A percentile compares a stretch with the other conserved stretches of the same genome.
Evolutionary conservation across 129 eudicot genomes (phyloP).

Genomic region (Tagetes patula): DNA sequence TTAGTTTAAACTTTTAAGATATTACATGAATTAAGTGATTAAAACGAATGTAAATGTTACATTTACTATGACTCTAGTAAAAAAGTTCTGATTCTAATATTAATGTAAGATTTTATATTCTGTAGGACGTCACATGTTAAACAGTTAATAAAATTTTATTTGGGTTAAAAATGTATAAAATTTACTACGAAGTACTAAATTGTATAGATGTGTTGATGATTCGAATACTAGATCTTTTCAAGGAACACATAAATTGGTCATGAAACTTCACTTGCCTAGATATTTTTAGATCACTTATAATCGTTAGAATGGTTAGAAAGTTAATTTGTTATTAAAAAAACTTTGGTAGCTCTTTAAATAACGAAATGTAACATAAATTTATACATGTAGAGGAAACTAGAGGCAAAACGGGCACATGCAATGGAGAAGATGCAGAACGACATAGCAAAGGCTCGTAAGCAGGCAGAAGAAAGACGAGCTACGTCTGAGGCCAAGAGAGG

Average conservation of each 20-base stretch:
- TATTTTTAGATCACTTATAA: neutral
- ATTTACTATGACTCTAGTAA: too few species aligned
- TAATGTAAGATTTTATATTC: too few species aligned
- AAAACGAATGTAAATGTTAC: too few species aligned
- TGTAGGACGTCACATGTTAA: too few species aligned
- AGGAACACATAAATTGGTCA: neutral
- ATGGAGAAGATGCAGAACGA: constrained; percentile 87
- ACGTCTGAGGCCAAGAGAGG: constrained; percentile 88
- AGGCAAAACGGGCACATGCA: constrained; percentile 90
- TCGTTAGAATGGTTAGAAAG: neutral
- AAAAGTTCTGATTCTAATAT: too few species aligned
- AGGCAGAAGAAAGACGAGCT: constrained; percentile 90
- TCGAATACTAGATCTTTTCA: neutral
- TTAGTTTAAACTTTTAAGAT: too few species aligned
- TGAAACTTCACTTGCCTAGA: neutral
- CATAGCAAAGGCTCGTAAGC: constrained; percentile 79
- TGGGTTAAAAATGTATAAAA: neutral
- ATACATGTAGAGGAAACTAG: constrained; percentile 64
- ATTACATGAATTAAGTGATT: too few species aligned
- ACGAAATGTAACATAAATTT: neutral
- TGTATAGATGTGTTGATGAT: neutral
- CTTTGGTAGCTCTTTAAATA: neutral
- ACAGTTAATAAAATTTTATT: too few species aligned
- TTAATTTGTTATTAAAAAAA: neutral
- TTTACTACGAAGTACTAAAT: neutral